Evolutionary conservation across 2,329 filamentous ascomycete genomes (phyloP).

Genomic region (Trichoderma guizhouense): DNA sequence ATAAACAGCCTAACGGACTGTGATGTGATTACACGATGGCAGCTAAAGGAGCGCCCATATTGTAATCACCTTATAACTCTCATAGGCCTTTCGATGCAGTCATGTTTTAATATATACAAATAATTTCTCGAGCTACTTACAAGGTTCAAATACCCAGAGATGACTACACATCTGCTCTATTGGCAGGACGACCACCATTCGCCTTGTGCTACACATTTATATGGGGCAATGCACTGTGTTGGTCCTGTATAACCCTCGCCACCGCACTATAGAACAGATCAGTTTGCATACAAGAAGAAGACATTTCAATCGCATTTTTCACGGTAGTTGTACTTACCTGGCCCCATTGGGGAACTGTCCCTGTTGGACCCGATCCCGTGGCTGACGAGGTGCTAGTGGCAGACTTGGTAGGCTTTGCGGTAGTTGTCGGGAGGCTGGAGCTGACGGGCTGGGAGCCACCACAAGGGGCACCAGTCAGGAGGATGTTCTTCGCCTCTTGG

Average conservation of each 20-base stretch:
- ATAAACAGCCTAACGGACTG: not conserved
- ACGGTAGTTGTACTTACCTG: not conserved
- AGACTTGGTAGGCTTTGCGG: not conserved
- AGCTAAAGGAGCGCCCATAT: not conserved
- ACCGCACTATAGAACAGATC: not conserved
- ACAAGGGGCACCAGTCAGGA: not conserved
- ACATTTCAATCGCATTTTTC: not conserved
- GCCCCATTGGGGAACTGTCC: not conserved
- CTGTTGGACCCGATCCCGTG: not conserved
- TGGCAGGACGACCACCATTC: not conserved
- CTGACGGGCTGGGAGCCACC: not conserved
- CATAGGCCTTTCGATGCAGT: not conserved
- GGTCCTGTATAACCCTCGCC: not conserved
- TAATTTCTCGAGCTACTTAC: not conserved
- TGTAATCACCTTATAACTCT: not conserved
- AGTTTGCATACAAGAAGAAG: not conserved
- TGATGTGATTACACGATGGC: not conserved
- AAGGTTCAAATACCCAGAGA: not conserved
- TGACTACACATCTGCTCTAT: not conserved
- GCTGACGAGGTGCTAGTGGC: not conserved
- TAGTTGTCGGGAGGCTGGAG: not conserved
- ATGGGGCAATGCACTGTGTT: not conserved
- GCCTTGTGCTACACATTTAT: not conserved
- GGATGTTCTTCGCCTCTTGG: not conserved
- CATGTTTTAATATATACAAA: not conserved